phyloP scores from a whole-genome alignment of 2,329 filamentous ascomycete species.

The Colletotrichum sp. region DNA sequence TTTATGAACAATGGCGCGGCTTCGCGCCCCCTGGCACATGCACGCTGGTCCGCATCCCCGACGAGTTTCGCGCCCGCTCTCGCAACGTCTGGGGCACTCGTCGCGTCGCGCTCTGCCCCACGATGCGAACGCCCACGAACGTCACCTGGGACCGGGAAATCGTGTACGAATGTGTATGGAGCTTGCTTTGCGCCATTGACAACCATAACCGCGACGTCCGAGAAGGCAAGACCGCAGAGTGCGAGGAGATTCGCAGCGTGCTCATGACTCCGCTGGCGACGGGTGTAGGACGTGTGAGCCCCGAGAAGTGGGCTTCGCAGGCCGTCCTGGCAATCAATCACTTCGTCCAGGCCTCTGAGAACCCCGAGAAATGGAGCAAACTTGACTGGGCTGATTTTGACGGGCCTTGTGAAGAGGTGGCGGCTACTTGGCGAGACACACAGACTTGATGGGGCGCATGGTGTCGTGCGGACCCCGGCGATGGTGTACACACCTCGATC shows the following conservation, averaged over 20 bases:
- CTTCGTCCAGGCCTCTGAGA: conserved; percentile 50
- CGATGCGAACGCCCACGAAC: conserved; percentile 51
- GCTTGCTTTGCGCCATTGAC: conserved; percentile 51
- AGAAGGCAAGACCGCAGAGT: not conserved
- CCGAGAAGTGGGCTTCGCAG: conserved; percentile 54
- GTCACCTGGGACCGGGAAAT: conserved; percentile 56
- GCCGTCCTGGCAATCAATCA: conserved; percentile 55
- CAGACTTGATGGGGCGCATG: not conserved
- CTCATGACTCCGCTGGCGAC: conserved; percentile 59
- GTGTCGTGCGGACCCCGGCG: not conserved
- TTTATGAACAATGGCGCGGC: conserved; percentile 53
- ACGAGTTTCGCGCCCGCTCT: conserved; percentile 32
- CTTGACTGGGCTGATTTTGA: conserved; percentile 39
- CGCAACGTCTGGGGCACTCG: conserved; percentile 44
- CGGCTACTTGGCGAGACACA: conserved; percentile 25
- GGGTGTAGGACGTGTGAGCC: conserved; percentile 48
- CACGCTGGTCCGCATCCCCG: conserved; percentile 49
- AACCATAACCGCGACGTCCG: conserved; percentile 43
- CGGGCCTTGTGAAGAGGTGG: conserved; percentile 28
- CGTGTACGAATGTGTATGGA: conserved; percentile 60
- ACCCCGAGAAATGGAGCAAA: conserved; percentile 44
- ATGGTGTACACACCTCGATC: not conserved
- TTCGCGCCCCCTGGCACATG: conserved; percentile 57
- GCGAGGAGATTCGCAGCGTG: conserved; percentile 41
- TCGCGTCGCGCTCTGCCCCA: conserved; percentile 56